Evolutionary conservation across 495 filamentous ascomycete species (phyloP).

Genomic region (Talaromyces trachyspermus): DNA sequence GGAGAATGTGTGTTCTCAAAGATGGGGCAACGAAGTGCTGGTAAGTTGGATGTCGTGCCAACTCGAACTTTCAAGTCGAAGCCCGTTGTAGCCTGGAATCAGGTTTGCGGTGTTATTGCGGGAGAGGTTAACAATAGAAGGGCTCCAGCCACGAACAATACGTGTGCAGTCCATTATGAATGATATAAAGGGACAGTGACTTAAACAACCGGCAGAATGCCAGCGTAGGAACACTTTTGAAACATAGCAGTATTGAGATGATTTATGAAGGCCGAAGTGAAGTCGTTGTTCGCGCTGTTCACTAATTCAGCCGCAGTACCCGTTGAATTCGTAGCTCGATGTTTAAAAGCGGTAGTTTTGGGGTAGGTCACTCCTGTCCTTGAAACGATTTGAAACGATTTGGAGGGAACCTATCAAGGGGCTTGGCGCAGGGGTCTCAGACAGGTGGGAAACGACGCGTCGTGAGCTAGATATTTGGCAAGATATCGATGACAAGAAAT

Average conservation of each 20-base stretch:
- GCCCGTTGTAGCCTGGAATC: background rate
- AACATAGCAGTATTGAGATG: constrained; percentile 2
- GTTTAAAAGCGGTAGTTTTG: background rate
- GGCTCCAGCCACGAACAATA: constrained; percentile 7
- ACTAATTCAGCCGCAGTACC: constrained; percentile 8
- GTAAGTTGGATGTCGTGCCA: background rate
- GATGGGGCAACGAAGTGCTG: background rate
- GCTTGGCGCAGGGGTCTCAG: too few species aligned
- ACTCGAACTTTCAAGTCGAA: background rate
- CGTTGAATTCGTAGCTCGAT: constrained; percentile 5
- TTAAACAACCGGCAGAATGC: constrained; percentile 6
- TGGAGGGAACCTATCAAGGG: too few species aligned
- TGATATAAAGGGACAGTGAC: constrained; percentile 1
- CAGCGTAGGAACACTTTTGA: background rate
- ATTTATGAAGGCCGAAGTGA: background rate
- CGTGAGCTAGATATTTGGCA: too few species aligned
- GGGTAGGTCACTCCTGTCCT: background rate
- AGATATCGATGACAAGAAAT: too few species aligned
- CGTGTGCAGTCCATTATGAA: constrained; percentile 7
- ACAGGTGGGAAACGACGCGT: too few species aligned
- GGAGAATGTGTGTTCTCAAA: background rate
- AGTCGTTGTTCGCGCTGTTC: background rate
- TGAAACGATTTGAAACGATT: too few species aligned
- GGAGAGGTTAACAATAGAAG: background rate
- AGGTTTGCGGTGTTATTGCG: background rate